Percentiles rank a stretch among this genome's conserved stretches.
These are phyloP conservation scores for Gossypium davidsonii DNA, from an alignment of 441 rosid species.

Conservation along the genomic window DNA sequence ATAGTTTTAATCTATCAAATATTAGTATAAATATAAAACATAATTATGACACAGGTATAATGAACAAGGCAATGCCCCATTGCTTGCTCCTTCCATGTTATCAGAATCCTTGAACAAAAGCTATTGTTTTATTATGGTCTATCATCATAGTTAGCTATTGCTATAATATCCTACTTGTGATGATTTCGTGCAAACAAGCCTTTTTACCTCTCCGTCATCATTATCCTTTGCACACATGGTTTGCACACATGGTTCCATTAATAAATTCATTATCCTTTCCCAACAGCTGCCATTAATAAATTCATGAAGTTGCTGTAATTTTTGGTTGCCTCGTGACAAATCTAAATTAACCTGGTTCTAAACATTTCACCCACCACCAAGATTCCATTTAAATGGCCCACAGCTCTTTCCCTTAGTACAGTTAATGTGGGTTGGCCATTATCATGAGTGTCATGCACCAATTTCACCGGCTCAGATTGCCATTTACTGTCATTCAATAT, in stretches of 20 bases:
- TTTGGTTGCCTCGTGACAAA: constrained; percentile 5
- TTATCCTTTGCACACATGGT: background rate
- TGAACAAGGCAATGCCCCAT: no score
- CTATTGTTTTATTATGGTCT: background rate
- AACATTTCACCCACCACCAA: background rate
- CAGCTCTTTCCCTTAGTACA: background rate
- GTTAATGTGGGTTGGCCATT: constrained; percentile 16
- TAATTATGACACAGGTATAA: no score
- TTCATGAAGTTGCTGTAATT: background rate
- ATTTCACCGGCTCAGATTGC: background rate
- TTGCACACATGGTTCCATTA: background rate
- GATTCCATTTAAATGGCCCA: background rate
- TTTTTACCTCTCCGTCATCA: background rate
- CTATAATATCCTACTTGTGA: background rate
- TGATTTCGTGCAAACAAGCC: background rate
- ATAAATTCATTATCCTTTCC: background rate
- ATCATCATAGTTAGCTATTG: background rate
- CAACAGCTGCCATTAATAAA: background rate
- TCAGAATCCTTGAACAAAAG: no score
- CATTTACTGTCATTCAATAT: background rate
- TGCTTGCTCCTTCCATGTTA: no score
- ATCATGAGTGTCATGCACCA: constrained; percentile 8
- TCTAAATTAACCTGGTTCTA: constrained; percentile 6
- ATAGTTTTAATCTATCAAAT: no score
- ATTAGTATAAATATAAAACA: no score